Evolutionary conservation across 306 rosid species (phyloP), one percentile per base, ranked within the genome.

Genomic region (Sesbania bispinosa): DNA sequence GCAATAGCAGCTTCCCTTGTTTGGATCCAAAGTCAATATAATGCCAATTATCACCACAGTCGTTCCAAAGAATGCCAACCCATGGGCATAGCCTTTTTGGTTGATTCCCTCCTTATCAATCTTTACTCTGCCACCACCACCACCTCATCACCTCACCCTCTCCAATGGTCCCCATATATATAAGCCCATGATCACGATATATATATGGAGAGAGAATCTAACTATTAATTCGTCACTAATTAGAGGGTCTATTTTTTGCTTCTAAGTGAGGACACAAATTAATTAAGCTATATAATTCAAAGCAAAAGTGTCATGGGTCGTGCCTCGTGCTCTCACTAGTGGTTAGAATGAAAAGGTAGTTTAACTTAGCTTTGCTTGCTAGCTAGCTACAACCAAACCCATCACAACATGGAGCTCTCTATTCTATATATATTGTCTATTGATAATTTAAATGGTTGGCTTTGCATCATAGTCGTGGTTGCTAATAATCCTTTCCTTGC

Each of bases 221-320:
- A 29, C 41, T 6, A 62, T 45, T 66, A 54, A 45, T 43, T 67
- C 26, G 20, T 42, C 62, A 41, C 60, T 80, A 72, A 67, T 45
- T 73, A 69, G 4, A n/a, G n/a, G 65, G 24, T 62, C 48, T 2
- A 39, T 30, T 55, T 52, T 81, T 80, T 75, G 79, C 80, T 80
- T 87, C 79, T 24, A 52, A 78, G 85, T 78, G 74, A 78, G 84
- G 78, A 82, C 81, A 82, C 81, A 78, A 41, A 58, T n/a, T n/a
- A n/a, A n/a, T n/a, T n/a, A n/a, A n/a, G n/a, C 15, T 29, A 26
- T 51, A 71, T 68, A 67, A 71, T 83, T 70, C 50, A 74, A 30
- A 71, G 62, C 10, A 46, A 53, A 45, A 39, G 57, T 61, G 77
- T 79, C 71, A 54, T 64, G 75, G 81, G 75, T 82, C 79, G 41